These are phyloP conservation scores for Kandelia obovata DNA, from an alignment of 345 rosid species.

Conservation along the genomic window DNA sequence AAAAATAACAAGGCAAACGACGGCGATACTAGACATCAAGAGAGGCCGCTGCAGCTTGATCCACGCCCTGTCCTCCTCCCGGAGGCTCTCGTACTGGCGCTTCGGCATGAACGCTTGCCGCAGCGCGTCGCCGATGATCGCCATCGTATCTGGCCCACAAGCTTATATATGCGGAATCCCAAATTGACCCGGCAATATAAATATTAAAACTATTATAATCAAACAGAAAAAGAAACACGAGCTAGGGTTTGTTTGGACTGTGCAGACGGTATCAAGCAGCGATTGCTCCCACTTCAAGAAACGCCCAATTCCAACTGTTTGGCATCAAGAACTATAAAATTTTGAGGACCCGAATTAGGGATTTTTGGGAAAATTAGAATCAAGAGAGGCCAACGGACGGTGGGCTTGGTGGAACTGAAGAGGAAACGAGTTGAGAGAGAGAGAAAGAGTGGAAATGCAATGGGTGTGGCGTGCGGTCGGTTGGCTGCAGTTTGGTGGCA, in stretches of 20 bases:
- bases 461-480: conserved; percentile 2
- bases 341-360: no score
- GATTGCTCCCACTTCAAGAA: neutral
- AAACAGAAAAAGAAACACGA: neutral
- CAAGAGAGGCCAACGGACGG: no score
- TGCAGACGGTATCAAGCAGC: neutral
- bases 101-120: conserved; percentile 92
- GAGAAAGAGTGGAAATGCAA: neutral
- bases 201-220: no score
- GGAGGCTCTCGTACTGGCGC: conserved; percentile 75
- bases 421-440: neutral
- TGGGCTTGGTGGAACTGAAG: no score
- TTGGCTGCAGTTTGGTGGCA: neutral
- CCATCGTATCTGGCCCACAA: conserved; percentile 35
- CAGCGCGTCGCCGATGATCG: conserved; percentile 73
- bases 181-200: no score
- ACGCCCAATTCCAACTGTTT: neutral
- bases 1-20: conserved; percentile 42
- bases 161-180: neutral
- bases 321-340: no score
- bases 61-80: conserved; percentile 84
- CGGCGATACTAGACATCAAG: conserved; percentile 23
- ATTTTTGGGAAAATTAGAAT: no score
- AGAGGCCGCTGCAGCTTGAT: conserved; percentile 60
- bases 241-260: conserved; percentile 11